A percentile compares a stretch with the other conserved stretches of the same genome.
phyloP scores from a whole-genome alignment of 768 basidiomycete species.

The Boletus eberwhitei region DNA sequence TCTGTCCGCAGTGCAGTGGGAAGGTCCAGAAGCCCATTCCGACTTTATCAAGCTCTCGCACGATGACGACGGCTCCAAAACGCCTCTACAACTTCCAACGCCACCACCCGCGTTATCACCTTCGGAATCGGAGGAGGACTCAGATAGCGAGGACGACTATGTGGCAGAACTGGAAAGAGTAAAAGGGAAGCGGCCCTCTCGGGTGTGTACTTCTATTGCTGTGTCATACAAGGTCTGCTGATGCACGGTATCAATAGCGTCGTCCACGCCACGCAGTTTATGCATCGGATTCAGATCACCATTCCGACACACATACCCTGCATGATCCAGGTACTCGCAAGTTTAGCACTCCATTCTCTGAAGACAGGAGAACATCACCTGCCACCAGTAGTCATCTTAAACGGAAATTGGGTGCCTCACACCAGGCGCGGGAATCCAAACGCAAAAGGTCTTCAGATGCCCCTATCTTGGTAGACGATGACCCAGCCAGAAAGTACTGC shows the following conservation, averaged over 20 bases:
- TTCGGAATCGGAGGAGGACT: slow-evolving; percentile 49
- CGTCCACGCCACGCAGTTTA: slow-evolving; percentile 38
- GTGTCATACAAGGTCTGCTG: slow-evolving; percentile 11
- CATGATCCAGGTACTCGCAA: slow-evolving; percentile 13
- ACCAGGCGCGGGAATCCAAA: slow-evolving; percentile 38
- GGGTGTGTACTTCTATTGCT: slow-evolving; percentile 39
- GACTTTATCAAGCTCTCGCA: slow-evolving; percentile 30
- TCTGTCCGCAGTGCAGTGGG: slow-evolving; percentile 63
- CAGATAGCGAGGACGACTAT: slow-evolving; percentile 71
- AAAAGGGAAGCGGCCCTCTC: slow-evolving; percentile 35
- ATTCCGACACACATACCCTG: slow-evolving; percentile 35
- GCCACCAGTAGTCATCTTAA: slow-evolving; percentile 37
- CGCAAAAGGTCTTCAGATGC: slow-evolving; percentile 48
- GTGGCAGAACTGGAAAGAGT: slow-evolving; percentile 42
- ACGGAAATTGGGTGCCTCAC: slow-evolving; percentile 48
- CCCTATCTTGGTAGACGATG: slow-evolving; percentile 46
- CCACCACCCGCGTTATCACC: slow-evolving; percentile 33
- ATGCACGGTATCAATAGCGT: slow-evolving; percentile 36
- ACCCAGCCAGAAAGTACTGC: slow-evolving; percentile 78
- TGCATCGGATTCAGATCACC: slow-evolving; percentile 41
- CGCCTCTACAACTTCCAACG: slow-evolving; percentile 12
- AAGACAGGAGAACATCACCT: slow-evolving; percentile 23
- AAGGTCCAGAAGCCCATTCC: slow-evolving; percentile 59
- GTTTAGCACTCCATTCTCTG: slow-evolving; percentile 14
- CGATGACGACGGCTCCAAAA: slow-evolving; percentile 22